Evolutionary conservation across 1,284 basidiomycete species (phyloP).

Genomic region (Gymnopus androsaceus): DNA sequence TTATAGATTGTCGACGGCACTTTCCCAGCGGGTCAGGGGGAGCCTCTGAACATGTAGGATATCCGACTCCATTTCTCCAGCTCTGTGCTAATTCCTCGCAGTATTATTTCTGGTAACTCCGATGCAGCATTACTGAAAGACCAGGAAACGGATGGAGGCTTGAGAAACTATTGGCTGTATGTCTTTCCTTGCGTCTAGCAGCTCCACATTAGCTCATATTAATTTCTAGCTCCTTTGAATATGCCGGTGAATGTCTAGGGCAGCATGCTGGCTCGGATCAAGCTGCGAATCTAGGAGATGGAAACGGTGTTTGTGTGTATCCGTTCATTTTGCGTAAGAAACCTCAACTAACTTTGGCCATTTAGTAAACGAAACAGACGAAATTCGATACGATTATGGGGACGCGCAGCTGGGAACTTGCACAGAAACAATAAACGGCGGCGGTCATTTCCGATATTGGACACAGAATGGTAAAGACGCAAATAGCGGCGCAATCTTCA

Average conservation of each 20-base stretch:
- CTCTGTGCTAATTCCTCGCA: too few relatives aligned
- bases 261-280: constrained; percentile 76
- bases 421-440: constrained; percentile 84
- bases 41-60: constrained; percentile 91
- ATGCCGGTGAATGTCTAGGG: constrained; percentile 82
- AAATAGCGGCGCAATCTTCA: constrained; percentile 79
- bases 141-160: constrained; percentile 64
- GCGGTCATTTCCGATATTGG: constrained; percentile 93
- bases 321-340: neutral
- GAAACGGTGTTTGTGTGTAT: constrained; percentile 63
- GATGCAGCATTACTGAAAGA: constrained; percentile 73
- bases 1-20: constrained; percentile 54
- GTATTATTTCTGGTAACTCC: constrained; percentile 83
- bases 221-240: constrained; percentile 46
- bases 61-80: too few relatives aligned
- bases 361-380: constrained; percentile 74
- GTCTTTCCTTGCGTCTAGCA: constrained; percentile 20
- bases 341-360: neutral
- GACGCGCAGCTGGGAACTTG: constrained; percentile 80
- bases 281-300: constrained; percentile 83
- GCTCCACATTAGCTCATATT: constrained; percentile 1
- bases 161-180: constrained; percentile 71
- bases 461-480: constrained; percentile 67
- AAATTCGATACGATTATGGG: constrained; percentile 80
- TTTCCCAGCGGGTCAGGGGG: constrained; percentile 76